Base-by-base conservation (phyloP, 306 rosid genomes). In the Quercus wislizeni region DNA sequence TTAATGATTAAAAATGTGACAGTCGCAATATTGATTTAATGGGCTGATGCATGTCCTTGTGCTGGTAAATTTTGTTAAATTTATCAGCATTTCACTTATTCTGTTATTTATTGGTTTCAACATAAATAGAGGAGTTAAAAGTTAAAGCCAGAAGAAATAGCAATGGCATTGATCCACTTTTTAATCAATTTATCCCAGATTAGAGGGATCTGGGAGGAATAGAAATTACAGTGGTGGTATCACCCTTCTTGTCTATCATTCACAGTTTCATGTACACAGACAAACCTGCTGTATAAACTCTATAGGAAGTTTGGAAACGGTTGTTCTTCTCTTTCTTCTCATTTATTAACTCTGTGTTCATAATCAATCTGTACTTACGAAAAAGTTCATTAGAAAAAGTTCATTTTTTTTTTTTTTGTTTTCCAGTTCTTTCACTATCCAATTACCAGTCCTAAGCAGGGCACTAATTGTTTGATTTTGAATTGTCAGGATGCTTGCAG, bases 401-500 rank as follows among this genome's bases (percentile, higher is more conserved):
- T n/a, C 0, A 0, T 64, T 30, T 64, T n/a, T 21, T 0, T 64
- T n/a, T n/a, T 21, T 0, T 41, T 62, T 14, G 0, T 75, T n/a
- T 6, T 64, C 33, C 14, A 14, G 17, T 31, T 4, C 20, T 64
- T 65, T 65, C 55, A 30, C 21, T 17, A 12, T 54, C 7, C 75
- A 11, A 27, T 31, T 38, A 69, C 31, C 28, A 10, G 33, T 77
- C 52, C 19, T 79, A 20, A 52, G 55, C 51, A 72, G 59, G 67
- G 74, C 68, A n/a, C 68, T 13, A 59, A 69, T 82, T 82, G 68
- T 67, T 55, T 79, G 69, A 18, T 38, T 41, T 75, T 56, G 72
- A 8, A 61, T 63, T 76, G 83, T 73, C 73, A 92, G 97, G 91
- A 84, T 76, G 76, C 71, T 80, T 78, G 82, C 74, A 49, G 82